These are phyloP conservation scores for Acanthamoeba healyi DNA, from an alignment of 208 protist species.

Conservation along the genomic window DNA sequence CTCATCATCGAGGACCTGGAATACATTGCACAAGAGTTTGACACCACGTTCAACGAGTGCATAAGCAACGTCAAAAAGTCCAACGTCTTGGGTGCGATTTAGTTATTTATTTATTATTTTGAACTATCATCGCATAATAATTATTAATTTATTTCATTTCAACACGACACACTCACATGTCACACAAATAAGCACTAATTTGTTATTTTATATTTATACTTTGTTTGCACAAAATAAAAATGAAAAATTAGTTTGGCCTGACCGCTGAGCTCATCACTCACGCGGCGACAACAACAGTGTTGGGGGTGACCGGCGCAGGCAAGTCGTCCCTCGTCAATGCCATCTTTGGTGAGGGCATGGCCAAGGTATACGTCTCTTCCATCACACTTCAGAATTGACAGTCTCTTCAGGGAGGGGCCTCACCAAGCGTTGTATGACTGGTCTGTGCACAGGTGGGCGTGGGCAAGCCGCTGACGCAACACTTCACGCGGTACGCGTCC, in stretches of 20 bases:
- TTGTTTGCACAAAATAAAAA: too few species aligned
- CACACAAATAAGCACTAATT: too few species aligned
- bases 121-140: too few species aligned
- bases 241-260: too few species aligned
- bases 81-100: constrained; percentile 15
- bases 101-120: too few species aligned
- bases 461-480: constrained; percentile 46
- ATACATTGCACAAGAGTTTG: constrained; percentile 56
- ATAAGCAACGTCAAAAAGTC: constrained; percentile 66
- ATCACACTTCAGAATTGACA: too few species aligned
- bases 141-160: too few species aligned
- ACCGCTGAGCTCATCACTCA: too few species aligned
- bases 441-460: neutral
- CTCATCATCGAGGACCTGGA: constrained; percentile 59
- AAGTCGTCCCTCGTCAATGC: constrained; percentile 71
- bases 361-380: neutral
- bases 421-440: too few species aligned
- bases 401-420: too few species aligned
- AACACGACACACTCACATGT: too few species aligned
- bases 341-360: constrained; percentile 67
- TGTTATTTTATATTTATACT: too few species aligned
- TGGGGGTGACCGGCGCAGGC: constrained; percentile 20
- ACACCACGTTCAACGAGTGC: constrained; percentile 29
- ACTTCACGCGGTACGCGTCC: constrained; percentile 59
- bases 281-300: constrained; percentile 21